Conservation (phyloP, 495 filamentous ascomycete species). For the Aspergillus sparsus region DNA sequence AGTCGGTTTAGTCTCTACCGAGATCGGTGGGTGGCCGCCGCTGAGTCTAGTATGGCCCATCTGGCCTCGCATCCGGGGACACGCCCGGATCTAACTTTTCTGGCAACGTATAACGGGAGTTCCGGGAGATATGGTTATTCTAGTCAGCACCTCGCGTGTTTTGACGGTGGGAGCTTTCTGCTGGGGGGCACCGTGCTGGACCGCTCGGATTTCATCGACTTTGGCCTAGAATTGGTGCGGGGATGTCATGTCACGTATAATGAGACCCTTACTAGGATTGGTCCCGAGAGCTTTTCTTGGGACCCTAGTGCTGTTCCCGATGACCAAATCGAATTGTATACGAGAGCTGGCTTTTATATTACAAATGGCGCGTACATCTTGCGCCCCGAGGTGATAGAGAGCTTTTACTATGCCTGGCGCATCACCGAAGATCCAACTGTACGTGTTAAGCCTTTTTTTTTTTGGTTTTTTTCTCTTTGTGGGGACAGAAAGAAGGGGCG, state of each 20-base stretch:
- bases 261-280: slow-evolving; percentile 68
- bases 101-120: slow-evolving; percentile 57
- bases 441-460: slow-evolving; percentile 14
- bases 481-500: too few species aligned
- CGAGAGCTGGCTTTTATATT: slow-evolving; percentile 72
- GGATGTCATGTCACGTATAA: slow-evolving; percentile 76
- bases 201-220: slow-evolving; percentile 64
- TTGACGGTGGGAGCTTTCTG: slow-evolving; percentile 84
- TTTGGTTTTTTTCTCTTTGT: not conserved
- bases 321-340: slow-evolving; percentile 59
- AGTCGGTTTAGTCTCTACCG: slow-evolving; percentile 61
- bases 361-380: slow-evolving; percentile 62
- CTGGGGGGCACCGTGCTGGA: slow-evolving; percentile 74
- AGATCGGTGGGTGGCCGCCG: slow-evolving; percentile 76
- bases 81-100: slow-evolving; percentile 73
- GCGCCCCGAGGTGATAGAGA: slow-evolving; percentile 84
- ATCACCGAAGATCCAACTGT: slow-evolving; percentile 64
- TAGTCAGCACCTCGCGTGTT: slow-evolving; percentile 75
- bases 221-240: slow-evolving; percentile 72
- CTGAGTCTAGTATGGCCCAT: slow-evolving; percentile 72
- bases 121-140: slow-evolving; percentile 51
- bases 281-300: slow-evolving; percentile 79
- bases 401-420: slow-evolving; percentile 84
- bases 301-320: slow-evolving; percentile 51
- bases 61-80: slow-evolving; percentile 69